phyloP scores from a whole-genome alignment of 129 eudicot genomes.

The Artemisia tridentata region DNA sequence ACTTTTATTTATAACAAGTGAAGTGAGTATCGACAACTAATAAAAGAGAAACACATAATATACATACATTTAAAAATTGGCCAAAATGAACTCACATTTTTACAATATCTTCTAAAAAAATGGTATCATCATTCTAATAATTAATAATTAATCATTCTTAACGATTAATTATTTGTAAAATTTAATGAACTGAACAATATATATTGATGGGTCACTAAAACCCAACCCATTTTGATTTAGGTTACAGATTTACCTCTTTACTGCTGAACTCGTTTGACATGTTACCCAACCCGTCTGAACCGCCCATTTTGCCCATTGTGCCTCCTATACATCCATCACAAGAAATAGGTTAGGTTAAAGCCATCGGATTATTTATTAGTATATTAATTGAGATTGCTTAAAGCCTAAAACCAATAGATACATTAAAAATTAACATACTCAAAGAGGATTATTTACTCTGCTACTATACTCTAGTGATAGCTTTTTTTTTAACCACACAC shows the following conservation, averaged over 20 bases:
- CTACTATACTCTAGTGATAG: no score
- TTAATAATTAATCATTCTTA: slow-evolving; percentile 1
- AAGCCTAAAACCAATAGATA: background rate
- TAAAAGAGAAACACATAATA: no score
- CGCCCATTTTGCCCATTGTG: slow-evolving; percentile 27
- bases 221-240: background rate
- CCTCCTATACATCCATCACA: slow-evolving; percentile 17
- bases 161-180: background rate
- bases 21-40: no score
- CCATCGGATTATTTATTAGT: background rate
- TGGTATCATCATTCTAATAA: slow-evolving; percentile 2
- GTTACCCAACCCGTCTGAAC: slow-evolving; percentile 17
- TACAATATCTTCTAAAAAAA: background rate
- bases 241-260: slow-evolving; percentile 5
- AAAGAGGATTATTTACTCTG: background rate
- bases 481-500: background rate
- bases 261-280: background rate
- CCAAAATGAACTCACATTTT: background rate
- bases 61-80: background rate
- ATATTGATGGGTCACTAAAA: background rate
- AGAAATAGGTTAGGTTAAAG: slow-evolving; percentile 4
- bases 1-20: no score
- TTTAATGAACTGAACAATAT: background rate
- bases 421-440: background rate
- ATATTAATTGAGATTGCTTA: background rate